Conservation (phyloP, 2,329 filamentous ascomycete species). For the Sphaerulina populicola region DNA sequence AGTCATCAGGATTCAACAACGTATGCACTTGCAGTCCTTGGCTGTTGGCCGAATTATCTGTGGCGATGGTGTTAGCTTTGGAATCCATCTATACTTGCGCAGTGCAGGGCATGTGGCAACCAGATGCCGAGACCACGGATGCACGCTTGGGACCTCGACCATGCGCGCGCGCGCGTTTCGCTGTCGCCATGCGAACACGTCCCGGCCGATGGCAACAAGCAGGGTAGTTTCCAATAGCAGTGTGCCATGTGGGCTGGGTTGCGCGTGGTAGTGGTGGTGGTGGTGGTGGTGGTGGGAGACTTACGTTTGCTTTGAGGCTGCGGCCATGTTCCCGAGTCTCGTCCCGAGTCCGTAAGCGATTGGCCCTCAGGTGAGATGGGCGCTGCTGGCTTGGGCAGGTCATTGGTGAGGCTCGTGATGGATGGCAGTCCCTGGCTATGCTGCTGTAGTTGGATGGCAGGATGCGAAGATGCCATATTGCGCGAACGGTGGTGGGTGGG, state of each 20-base stretch:
- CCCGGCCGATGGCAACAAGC: background rate
- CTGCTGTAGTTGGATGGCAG: slow-evolving; percentile 15
- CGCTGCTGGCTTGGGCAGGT: slow-evolving; percentile 27
- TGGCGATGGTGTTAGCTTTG: background rate
- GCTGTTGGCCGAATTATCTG: slow-evolving; percentile 37
- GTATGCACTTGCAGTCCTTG: slow-evolving; percentile 44
- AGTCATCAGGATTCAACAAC: slow-evolving; percentile 45
- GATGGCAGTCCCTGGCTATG: slow-evolving; percentile 30
- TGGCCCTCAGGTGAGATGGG: slow-evolving; percentile 29
- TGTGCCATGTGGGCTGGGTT: slow-evolving; percentile 1
- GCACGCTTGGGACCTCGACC: background rate
- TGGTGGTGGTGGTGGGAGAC: slow-evolving; percentile 9
- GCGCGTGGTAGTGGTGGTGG: background rate
- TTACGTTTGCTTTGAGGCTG: slow-evolving; percentile 34
- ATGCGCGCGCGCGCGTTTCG: no score
- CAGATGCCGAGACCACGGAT: slow-evolving; percentile 3
- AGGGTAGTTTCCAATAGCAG: background rate
- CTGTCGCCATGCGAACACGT: background rate
- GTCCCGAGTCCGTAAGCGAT: slow-evolving; percentile 27
- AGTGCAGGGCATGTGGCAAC: background rate
- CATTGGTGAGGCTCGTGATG: slow-evolving; percentile 34
- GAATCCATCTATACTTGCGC: background rate
- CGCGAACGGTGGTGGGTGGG: background rate
- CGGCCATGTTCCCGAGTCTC: slow-evolving; percentile 35
- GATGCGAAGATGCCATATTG: slow-evolving; percentile 25